Conservation (phyloP, 768 basidiomycete species). For the Chalciporus sphaerocephalus region DNA sequence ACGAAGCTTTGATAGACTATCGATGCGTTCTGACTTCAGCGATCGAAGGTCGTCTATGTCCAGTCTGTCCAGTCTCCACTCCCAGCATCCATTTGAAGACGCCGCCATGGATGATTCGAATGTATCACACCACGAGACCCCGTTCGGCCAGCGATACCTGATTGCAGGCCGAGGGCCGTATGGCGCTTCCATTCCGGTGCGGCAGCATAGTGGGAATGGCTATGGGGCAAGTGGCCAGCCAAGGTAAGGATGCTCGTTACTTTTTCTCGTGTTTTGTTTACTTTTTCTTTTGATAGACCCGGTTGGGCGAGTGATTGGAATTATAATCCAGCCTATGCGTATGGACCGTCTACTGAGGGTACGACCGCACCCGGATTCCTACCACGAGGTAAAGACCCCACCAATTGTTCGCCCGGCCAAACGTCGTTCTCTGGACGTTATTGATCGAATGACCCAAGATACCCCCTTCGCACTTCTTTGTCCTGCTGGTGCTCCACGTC, state of each 20-base stretch:
- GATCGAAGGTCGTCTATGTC: constrained; percentile 11
- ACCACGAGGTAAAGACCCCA: constrained; percentile 4
- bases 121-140: background rate
- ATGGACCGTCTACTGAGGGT: constrained; percentile 6
- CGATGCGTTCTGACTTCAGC: constrained; percentile 3
- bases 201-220: background rate
- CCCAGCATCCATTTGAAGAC: constrained; percentile 3
- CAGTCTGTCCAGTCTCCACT: constrained; percentile 6
- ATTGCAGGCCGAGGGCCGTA: background rate
- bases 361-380: background rate
- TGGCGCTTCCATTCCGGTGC: constrained; percentile 1
- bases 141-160: constrained; percentile 1
- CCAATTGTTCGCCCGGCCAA: constrained; percentile 5
- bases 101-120: constrained; percentile 4
- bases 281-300: background rate
- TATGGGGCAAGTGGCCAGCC: constrained; percentile 5
- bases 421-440: constrained; percentile 13
- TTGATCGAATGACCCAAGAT: constrained; percentile 4
- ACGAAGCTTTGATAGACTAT: constrained; percentile 10
- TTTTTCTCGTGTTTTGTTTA: background rate
- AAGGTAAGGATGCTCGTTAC: constrained; percentile 7
- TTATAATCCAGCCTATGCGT: constrained; percentile 6
- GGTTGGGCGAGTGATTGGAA: constrained; percentile 22
- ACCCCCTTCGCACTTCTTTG: background rate
- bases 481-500: background rate